Evolutionary conservation across 2,329 filamentous ascomycete genomes (phyloP), one percentile per base, ranked within the genome.

Genomic region (Aspergillus quadrilineatus): DNA sequence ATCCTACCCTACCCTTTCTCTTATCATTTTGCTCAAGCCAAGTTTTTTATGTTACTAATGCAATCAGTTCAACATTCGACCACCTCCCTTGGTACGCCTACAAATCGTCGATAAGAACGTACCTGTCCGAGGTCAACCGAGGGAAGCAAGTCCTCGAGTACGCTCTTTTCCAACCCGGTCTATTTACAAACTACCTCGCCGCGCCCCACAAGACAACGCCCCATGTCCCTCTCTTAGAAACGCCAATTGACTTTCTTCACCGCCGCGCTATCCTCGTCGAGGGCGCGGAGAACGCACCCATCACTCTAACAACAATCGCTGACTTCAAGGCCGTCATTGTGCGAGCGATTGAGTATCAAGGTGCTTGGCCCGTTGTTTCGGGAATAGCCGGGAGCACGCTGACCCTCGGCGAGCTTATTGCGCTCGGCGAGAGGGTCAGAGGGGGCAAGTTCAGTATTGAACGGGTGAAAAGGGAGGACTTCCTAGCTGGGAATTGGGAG

Each of bases 121-220:
- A 59, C 28, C 43, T 59, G 2, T 6, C 45, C 1, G 53, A 59
- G 14, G 14, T 59, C 12, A 59, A 59, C 32, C 32, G 36, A 14
- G 44, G 50, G 1, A 48, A 34, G 32, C 44, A 59, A 49, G 39
- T 59, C 30, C 57, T 59, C 3, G 53, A 59, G n/a, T 59, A 59
- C 32, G 49, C 57, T 6, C 53, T 56, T n/a, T 59, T 56, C 41
- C 53, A 59, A 7, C 45, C 49, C 10, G 57, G 57, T 6, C 7
- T 50, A 6, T 56, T 59, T n/a, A 14, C 28, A 0, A 53, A 59
- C 32, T 56, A 56, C n/a, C 17, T 56, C 8, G 52, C 49, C 28
- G 39, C 47, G 4, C 57, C 57, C 0, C 34, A 59, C 32, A 37
- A 50, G 14, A 50, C 49, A 6, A 9, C 44, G 4, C 26, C 41